Evolutionary conservation across 352 stramenopile species (phyloP).

Genomic region (Phytophthora syringae): DNA sequence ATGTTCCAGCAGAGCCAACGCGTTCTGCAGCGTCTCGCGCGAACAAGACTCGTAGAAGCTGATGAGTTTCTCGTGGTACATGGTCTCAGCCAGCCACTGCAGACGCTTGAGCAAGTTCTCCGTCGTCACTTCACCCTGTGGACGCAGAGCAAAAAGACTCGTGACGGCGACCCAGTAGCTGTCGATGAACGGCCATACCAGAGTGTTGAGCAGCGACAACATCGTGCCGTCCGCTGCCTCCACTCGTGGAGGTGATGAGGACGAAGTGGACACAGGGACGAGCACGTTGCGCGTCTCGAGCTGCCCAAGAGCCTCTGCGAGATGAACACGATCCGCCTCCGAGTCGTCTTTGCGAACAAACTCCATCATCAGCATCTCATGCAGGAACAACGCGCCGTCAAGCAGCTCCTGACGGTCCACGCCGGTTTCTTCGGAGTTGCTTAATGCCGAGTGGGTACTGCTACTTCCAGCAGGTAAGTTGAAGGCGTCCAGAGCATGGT

Average conservation of each 20-base stretch:
- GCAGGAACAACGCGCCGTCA: conserved; percentile 68
- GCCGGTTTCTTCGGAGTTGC: conserved; percentile 25
- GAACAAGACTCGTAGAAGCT: conserved; percentile 89
- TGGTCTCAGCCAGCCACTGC: conserved; percentile 86
- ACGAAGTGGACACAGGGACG: conserved; percentile 17
- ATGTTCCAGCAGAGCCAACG: conserved; percentile 63
- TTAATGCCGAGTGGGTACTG: conserved; percentile 14
- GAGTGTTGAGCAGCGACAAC: conserved; percentile 72
- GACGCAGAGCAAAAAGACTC: conserved; percentile 74
- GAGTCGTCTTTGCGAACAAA: conserved; percentile 77
- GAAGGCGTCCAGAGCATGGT: conserved; percentile 66
- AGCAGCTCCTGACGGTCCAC: conserved; percentile 63
- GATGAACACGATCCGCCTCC: conserved; percentile 46
- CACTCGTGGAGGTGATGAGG: conserved; percentile 19
- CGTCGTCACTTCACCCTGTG: conserved; percentile 49
- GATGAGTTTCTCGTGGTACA: conserved; percentile 89
- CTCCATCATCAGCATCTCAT: conserved; percentile 82
- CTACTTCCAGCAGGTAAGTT: conserved; percentile 29
- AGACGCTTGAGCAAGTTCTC: conserved; percentile 81
- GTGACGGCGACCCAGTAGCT: conserved; percentile 86
- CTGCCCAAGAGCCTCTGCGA: conserved; percentile 49
- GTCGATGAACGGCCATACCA: conserved; percentile 90
- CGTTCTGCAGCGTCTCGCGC: conserved; percentile 85
- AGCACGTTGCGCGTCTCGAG: conserved; percentile 54
- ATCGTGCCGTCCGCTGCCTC: conserved; percentile 39